Evolutionary conservation across 305 asterid species (phyloP).

Genomic region (Solanum hybrid): DNA sequence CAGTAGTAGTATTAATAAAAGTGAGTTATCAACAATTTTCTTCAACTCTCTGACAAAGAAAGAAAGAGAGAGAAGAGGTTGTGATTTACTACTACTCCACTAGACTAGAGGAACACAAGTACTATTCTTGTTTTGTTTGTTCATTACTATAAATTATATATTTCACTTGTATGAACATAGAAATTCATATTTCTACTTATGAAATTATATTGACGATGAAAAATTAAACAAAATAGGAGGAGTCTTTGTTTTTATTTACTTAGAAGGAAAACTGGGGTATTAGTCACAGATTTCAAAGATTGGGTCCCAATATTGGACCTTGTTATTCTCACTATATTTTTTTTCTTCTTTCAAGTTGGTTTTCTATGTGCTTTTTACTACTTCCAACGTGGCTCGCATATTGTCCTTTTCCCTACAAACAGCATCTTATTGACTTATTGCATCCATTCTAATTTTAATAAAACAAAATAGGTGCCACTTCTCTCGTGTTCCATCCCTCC

Average conservation of each 20-base stretch:
- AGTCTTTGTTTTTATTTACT: neutral
- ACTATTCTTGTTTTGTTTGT: neutral
- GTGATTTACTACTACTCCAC: neutral
- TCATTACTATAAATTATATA: neutral
- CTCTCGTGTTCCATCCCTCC: neutral
- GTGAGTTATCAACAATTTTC: neutral
- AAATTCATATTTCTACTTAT: neutral
- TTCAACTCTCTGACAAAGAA: neutral
- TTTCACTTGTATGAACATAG: no score
- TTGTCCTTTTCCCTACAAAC: conserved; percentile 37
- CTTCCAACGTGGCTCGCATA: conserved; percentile 35
- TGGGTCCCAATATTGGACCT: conserved; percentile 41
- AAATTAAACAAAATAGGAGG: neutral
- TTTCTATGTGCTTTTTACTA: conserved; percentile 7
- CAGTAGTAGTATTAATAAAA: neutral
- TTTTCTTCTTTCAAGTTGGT: neutral
- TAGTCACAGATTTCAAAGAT: conserved; percentile 45
- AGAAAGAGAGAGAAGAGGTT: neutral
- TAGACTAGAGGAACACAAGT: neutral
- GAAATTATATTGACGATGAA: neutral
- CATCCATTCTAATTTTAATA: neutral
- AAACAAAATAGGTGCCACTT: neutral
- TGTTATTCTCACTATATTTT: neutral
- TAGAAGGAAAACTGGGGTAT: conserved; percentile 48
- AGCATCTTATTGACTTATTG: conserved; percentile 33